Evolutionary conservation across 495 filamentous ascomycete genomes (phyloP), one percentile per base, ranked within the genome.

Genomic region (Geoglossum glabrum): DNA sequence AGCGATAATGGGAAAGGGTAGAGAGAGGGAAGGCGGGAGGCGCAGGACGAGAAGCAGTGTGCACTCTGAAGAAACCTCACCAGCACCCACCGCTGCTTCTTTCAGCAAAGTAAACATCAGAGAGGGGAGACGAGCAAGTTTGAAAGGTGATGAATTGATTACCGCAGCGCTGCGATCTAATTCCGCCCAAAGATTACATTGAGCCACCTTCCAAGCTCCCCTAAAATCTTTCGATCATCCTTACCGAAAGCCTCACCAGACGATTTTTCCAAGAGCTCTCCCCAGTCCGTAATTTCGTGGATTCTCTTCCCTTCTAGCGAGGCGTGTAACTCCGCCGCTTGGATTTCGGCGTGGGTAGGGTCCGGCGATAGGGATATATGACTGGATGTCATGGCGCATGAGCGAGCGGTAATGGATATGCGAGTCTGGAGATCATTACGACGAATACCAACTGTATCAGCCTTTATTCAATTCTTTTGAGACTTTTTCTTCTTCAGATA

Each of bases 1-100:
- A 46, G 64, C 59, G 46, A 52, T 52, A 52, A 63, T 65, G 43
- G 55, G 36, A 0, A 56, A 46, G 6, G 33, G 40, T 21, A 40
- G 23, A 19, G 54, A 56, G 15, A 40, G 34, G 21, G 54, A 19
- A 4, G 33, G 23, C 54, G 54, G 54, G 21, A 38, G 54, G 15
- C 25, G 49, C 2, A 52, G 49, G 28, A 26, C 49, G 49, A 52
- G 49, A 26, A 52, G 49, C 49, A 52, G 25, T 13, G 49, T 52
- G 49, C 49, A 28, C 28, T 52, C 49, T 5, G 49, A 52, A 26
- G 49, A 52, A 17, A 52, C 49, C 28, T 52, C 49, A 30, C 54
- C 54, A 40, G 36, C 31, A 5, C 36, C 54, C 31, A 38, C 54
- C 15, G 28, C 54, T 38, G 30, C 54, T 11, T 55, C 52, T 26